Evolutionary conservation across 2,329 filamentous ascomycete species (phyloP).

Genomic region (Paraconiothyrium brasiliense): DNA sequence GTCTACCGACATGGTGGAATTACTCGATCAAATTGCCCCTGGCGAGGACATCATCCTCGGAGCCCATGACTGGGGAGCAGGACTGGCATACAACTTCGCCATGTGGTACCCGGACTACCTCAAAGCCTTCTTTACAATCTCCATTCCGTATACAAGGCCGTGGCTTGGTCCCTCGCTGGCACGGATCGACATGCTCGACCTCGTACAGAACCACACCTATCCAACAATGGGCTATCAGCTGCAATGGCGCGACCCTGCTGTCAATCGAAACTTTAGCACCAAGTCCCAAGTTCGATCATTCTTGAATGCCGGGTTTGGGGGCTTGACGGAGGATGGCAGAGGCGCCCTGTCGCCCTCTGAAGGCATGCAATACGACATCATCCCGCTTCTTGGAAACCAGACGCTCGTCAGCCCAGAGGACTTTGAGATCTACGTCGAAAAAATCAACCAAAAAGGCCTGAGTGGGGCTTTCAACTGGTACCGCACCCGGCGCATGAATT

Average conservation of each 20-base stretch:
- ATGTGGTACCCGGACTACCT: conserved; percentile 9
- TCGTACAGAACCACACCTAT: conserved; percentile 3
- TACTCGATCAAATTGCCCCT: conserved; percentile 41
- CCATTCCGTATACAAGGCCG: conserved; percentile 7
- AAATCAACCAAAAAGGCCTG: conserved; percentile 5
- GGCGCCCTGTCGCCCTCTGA: background rate
- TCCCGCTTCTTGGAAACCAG: conserved; percentile 8
- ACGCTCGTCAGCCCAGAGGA: background rate
- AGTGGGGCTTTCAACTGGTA: conserved; percentile 7
- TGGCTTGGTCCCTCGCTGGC: conserved; percentile 10
- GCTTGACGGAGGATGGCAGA: background rate
- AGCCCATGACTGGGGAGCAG: conserved; percentile 79
- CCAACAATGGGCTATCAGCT: conserved; percentile 6
- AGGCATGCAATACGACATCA: conserved; percentile 4
- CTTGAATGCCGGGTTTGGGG: conserved; percentile 5
- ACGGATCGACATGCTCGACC: conserved; percentile 10
- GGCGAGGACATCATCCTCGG: conserved; percentile 72
- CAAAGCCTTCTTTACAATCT: conserved; percentile 10
- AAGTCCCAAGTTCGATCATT: background rate
- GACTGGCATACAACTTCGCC: conserved; percentile 4
- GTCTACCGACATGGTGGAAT: conserved; percentile 9
- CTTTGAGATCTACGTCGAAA: conserved; percentile 9
- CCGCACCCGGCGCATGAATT: conserved; percentile 7
- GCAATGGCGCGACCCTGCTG: conserved; percentile 11
- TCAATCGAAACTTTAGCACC: conserved; percentile 9